These are phyloP conservation scores for Mycena latifolia DNA, from an alignment of 768 basidiomycete genomes.

Conservation along the genomic window DNA sequence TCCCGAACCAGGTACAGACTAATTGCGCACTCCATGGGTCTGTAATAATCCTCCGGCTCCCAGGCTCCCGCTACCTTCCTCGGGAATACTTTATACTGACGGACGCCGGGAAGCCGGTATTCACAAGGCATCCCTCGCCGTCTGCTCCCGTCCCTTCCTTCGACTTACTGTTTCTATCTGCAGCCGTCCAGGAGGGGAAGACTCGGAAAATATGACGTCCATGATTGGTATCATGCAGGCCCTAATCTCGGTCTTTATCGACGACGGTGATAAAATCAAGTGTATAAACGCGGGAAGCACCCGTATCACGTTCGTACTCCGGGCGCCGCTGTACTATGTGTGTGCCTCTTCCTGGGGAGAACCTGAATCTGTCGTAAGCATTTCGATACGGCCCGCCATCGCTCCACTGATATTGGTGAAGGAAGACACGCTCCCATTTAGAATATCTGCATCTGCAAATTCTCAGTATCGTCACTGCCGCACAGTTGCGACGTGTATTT, in stretches of 20 bases:
- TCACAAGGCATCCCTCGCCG: slow-evolving; percentile 71
- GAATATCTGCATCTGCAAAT: slow-evolving; percentile 97
- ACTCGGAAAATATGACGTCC: slow-evolving; percentile 77
- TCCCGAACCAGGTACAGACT: slow-evolving; percentile 52
- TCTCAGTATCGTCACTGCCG: slow-evolving; percentile 87
- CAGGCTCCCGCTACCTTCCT: slow-evolving; percentile 59
- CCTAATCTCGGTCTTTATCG: slow-evolving; percentile 94
- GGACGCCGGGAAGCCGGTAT: slow-evolving; percentile 98
- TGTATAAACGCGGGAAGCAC: slow-evolving; percentile 88
- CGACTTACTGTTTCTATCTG: slow-evolving; percentile 4
- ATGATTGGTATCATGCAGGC: slow-evolving; percentile 96
- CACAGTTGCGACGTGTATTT: slow-evolving; percentile 89
- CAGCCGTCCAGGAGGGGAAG: slow-evolving; percentile 67
- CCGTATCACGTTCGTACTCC: slow-evolving; percentile 88
- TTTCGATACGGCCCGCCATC: slow-evolving; percentile 6
- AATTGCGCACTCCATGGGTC: slow-evolving; percentile 23
- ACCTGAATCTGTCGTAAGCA: slow-evolving; percentile 92
- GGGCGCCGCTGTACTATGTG: slow-evolving; percentile 92
- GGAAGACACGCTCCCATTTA: slow-evolving; percentile 92
- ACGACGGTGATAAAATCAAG: slow-evolving; percentile 88
- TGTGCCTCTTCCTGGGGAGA: slow-evolving; percentile 95
- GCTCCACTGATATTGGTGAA: slow-evolving; percentile 59
- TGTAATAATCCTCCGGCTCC: slow-evolving; percentile 32
- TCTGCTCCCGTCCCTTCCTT: slow-evolving; percentile 27
- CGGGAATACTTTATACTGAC: slow-evolving; percentile 94